Evolutionary conservation across 352 stramenopile genomes (phyloP), one percentile per base, ranked within the genome.

Genomic region (Phytophthora melonis): DNA sequence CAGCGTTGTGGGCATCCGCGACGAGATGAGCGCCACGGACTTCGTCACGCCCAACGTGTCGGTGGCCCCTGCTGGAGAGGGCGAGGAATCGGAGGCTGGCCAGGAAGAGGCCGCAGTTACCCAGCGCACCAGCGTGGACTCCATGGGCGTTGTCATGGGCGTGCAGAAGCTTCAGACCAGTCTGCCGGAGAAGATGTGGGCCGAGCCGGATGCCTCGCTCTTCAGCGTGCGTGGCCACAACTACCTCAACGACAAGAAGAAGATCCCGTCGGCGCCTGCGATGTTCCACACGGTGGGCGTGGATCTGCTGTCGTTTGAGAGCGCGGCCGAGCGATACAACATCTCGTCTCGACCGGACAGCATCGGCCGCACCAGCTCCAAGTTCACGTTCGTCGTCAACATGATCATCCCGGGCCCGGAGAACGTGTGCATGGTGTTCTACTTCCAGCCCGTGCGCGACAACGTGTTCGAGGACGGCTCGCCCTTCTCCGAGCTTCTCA

Each of bases 331-430:
- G 54, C 81, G 91, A 21, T 97, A 96, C 73, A 80, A 97, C 64
- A 69, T 97, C 27, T 93, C 87, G 55, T 71, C 78, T 36, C 91
- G 82, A 14, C 56, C 77, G 5, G 91, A 93, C 58, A 93, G 82
- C 56, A 86, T 97, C 54, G 93, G 88, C 23, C 80, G 83, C 58
- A 93, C 77, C 9, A 84, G 84, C 55, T 68, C 54, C 39, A 92
- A 94, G 68, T 97, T 97, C 75, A 95, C 88, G 52, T 96, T 97
- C 66, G 89, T 97, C 5, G 81, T 97, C 57, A 97, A 96, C 70
- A 96, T 97, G 83, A 95, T 95, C 72, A 94, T 97, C 54, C 92
- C 92, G 0, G 79, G 87, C 0, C 74, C 86, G 0, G 87, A 94
- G 36, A 97, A 97, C 69, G 80, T 83, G 36, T 87, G 80, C 63